phyloP scores from a whole-genome alignment of 2,329 filamentous ascomycete species.

The Xylariales sp. region DNA sequence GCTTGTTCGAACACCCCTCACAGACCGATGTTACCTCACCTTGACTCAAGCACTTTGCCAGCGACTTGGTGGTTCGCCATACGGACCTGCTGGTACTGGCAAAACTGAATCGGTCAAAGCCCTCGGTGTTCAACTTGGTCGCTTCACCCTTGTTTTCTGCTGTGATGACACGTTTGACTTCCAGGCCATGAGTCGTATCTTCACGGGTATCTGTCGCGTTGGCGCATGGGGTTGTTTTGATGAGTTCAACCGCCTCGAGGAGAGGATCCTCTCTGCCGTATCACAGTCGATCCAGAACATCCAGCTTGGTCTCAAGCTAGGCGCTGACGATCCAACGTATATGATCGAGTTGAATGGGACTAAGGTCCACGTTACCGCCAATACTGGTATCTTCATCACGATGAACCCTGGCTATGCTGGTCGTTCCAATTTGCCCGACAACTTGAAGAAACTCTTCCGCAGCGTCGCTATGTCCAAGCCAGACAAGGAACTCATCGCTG shows the following conservation, averaged over 20 bases:
- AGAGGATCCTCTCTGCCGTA: slow-evolving; percentile 94
- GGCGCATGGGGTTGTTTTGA: slow-evolving; percentile 99
- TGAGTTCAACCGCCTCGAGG: slow-evolving; percentile 98
- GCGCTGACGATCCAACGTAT: slow-evolving; percentile 72
- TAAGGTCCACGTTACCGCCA: slow-evolving; percentile 81
- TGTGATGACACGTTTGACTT: slow-evolving; percentile 99
- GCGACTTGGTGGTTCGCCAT: slow-evolving; percentile 90
- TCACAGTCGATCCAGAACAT: slow-evolving; percentile 99
- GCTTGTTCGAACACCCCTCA: slow-evolving; percentile 92
- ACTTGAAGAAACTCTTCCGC: slow-evolving; percentile 98
- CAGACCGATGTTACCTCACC: slow-evolving; percentile 96
- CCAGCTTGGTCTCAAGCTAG: slow-evolving; percentile 87
- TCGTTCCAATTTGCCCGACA: slow-evolving; percentile 95
- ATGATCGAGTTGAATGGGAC: slow-evolving; percentile 94
- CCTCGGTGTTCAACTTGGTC: slow-evolving; percentile 88
- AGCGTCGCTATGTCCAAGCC: slow-evolving; percentile 99
- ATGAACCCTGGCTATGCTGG: slow-evolving; percentile 99
- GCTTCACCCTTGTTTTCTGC: slow-evolving; percentile 98
- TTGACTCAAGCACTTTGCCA: slow-evolving; percentile 95
- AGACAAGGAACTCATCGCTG: slow-evolving; percentile 97
- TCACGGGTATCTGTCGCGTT: slow-evolving; percentile 97
- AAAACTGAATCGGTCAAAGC: slow-evolving; percentile 99
- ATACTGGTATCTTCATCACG: slow-evolving; percentile 98
- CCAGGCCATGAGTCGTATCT: slow-evolving; percentile 99
- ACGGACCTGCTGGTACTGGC: slow-evolving; percentile 94